Evolutionary conservation across 1,284 basidiomycete species (phyloP).

Genomic region (Ceratobasidium sp.): DNA sequence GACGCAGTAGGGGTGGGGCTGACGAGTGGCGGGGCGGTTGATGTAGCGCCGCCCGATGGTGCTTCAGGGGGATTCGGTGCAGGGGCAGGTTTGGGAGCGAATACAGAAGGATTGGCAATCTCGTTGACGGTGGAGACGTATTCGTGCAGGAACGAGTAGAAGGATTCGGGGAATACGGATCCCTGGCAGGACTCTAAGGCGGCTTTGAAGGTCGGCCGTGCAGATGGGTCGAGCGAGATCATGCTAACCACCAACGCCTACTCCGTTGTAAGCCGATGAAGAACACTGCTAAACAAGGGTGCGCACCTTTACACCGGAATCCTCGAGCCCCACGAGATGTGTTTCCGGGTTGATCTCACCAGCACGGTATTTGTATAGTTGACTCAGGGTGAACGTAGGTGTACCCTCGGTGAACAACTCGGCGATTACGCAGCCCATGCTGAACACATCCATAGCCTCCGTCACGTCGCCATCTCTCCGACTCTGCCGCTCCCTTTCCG

Average conservation of each 20-base stretch:
- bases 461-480: slow-evolving; percentile 83
- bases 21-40: neutral
- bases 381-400: slow-evolving; percentile 92
- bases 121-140: slow-evolving; percentile 87
- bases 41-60: slow-evolving; percentile 51
- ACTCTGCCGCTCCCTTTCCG: slow-evolving; percentile 62
- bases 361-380: slow-evolving; percentile 94
- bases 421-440: slow-evolving; percentile 93
- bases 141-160: slow-evolving; percentile 93
- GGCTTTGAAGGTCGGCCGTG: slow-evolving; percentile 85
- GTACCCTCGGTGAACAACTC: slow-evolving; percentile 97
- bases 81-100: slow-evolving; percentile 55
- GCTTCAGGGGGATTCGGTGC: slow-evolving; percentile 49
- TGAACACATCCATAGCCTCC: slow-evolving; percentile 98
- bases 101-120: slow-evolving; percentile 59
- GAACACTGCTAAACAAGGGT: slow-evolving; percentile 33
- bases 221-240: slow-evolving; percentile 82
- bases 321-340: slow-evolving; percentile 81
- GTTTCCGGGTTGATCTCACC: slow-evolving; percentile 83
- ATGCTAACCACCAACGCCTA: slow-evolving; percentile 90
- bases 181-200: slow-evolving; percentile 83
- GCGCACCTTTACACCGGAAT: slow-evolving; percentile 81
- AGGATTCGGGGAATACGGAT: slow-evolving; percentile 87
- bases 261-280: slow-evolving; percentile 50
- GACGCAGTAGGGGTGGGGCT: slow-evolving; percentile 10